A percentile compares a stretch with the other conserved stretches of the same genome.
phyloP scores from a whole-genome alignment of 1,284 basidiomycete species.

The Puccinia polysora region DNA sequence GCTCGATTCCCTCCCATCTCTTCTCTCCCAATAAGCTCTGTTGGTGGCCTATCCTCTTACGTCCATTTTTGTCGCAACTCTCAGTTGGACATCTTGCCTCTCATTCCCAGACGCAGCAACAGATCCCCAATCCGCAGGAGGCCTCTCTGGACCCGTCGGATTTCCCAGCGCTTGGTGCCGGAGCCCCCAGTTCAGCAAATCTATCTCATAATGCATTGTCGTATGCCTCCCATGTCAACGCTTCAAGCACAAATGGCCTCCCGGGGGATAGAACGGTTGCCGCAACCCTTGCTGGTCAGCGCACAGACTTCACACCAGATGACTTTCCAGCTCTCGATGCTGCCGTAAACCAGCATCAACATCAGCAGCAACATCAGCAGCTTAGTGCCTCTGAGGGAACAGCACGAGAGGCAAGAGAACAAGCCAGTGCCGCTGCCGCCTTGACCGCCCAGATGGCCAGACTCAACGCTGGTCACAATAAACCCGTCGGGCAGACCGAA shows the following conservation, averaged over 20 bases:
- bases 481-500: constrained; percentile 18
- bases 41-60: background rate
- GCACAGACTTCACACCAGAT: constrained; percentile 43
- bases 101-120: constrained; percentile 34
- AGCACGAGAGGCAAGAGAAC: constrained; percentile 36
- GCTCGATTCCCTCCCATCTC: background rate
- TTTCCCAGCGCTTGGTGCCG: constrained; percentile 35
- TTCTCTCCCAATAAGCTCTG: background rate
- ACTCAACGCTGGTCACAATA: constrained; percentile 28
- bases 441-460: constrained; percentile 40
- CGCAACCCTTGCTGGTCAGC: constrained; percentile 29
- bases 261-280: constrained; percentile 26
- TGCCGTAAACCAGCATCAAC: constrained; percentile 34
- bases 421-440: constrained; percentile 42
- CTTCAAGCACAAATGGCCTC: constrained; percentile 20
- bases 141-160: constrained; percentile 43
- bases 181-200: constrained; percentile 30
- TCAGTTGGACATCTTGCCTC: constrained; percentile 33
- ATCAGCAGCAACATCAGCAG: constrained; percentile 22
- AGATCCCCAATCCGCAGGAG: constrained; percentile 29
- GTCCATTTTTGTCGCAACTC: background rate
- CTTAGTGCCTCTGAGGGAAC: constrained; percentile 9
- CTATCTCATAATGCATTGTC: constrained; percentile 30
- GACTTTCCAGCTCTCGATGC: constrained; percentile 44
- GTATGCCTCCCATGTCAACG: constrained; percentile 43